Evolutionary conservation across 2,329 filamentous ascomycete genomes (phyloP), one percentile per base, ranked within the genome.

Genomic region (Aspergillus fructus): DNA sequence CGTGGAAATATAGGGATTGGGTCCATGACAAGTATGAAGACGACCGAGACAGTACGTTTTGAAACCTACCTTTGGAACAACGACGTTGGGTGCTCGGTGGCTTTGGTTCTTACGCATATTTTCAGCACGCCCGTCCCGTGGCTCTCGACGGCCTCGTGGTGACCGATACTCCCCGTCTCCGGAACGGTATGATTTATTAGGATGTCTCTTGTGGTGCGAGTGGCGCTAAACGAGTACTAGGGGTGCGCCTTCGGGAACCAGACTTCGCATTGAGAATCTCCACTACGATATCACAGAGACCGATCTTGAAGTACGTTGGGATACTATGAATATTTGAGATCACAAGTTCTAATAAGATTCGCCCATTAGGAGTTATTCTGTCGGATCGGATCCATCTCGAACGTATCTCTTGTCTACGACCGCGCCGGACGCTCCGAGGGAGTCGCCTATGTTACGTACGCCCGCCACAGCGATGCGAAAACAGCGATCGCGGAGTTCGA

Each of bases 11-110:
- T 40, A 91, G 91, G 71, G 92, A 96, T 81, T 97, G 93, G 93
- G 91, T 96, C 66, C 93, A 97, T 74, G 91, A 96, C 78, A 90
- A 87, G 72, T 96, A 86, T 73, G 90, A 94, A 74, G 90, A 91
- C 69, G 84, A 88, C 73, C 82, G 87, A 76, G 78, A 79, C 58
- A 68, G 78, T 79, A 62, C 59, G 75, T 73, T 64, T 40, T 61
- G 34, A 53, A 42, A 39, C 46, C 9, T 55, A 41, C 37, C 42
- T n/a, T 49, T 39, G 11, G 53, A 52, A 41, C 58, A 34, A 34
- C 52, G 41, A 30, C 27, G 52, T n/a, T 48, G 34, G 43, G 47
- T 45, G 42, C 13, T 34, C 47, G 59, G 47, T 58, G 27, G 46
- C 54, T 53, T 42, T 41, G 33, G 40, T 64, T 47, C 51, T 64